These are phyloP conservation scores for Starmerella powellii DNA, from an alignment of 805 yeast species.

Conservation along the genomic window DNA sequence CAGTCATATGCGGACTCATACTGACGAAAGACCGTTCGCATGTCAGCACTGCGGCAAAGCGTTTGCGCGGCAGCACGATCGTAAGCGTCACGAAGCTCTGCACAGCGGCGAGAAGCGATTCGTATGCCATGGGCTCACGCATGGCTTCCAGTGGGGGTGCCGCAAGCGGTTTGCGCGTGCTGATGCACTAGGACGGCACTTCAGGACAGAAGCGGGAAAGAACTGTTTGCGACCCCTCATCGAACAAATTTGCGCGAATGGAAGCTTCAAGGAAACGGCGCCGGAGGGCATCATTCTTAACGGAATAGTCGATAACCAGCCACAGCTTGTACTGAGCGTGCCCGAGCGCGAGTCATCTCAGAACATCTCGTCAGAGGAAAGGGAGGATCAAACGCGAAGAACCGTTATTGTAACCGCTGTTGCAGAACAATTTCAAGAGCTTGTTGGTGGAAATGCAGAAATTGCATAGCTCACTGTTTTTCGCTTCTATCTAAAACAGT, in stretches of 20 bases:
- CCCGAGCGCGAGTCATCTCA: constrained; percentile 4
- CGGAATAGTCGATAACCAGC: constrained; percentile 17
- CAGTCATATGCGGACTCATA: constrained; percentile 81
- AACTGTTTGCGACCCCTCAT: constrained; percentile 53
- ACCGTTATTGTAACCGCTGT: constrained; percentile 24
- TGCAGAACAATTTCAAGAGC: constrained; percentile 19
- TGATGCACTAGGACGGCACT: constrained; percentile 67
- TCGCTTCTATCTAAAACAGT: no score
- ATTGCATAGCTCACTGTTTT: no score
- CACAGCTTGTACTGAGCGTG: constrained; percentile 15
- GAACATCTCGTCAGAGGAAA: constrained; percentile 11
- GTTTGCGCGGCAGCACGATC: constrained; percentile 68
- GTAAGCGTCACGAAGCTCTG: constrained; percentile 62
- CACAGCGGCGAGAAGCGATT: constrained; percentile 63
- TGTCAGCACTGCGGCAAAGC: constrained; percentile 54
- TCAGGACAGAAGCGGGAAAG: constrained; percentile 64
- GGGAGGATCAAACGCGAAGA: constrained; percentile 22
- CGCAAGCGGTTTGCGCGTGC: constrained; percentile 62
- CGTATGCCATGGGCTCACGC: constrained; percentile 49
- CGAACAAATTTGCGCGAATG: constrained; percentile 33
- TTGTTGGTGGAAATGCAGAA: no score
- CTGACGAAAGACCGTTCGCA: constrained; percentile 56
- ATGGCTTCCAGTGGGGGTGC: constrained; percentile 48
- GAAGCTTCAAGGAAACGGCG: constrained; percentile 12
- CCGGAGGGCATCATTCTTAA: constrained; percentile 23